Base-by-base conservation (phyloP, 73 alveolate species). In the Paramecium primaurelia region DNA sequence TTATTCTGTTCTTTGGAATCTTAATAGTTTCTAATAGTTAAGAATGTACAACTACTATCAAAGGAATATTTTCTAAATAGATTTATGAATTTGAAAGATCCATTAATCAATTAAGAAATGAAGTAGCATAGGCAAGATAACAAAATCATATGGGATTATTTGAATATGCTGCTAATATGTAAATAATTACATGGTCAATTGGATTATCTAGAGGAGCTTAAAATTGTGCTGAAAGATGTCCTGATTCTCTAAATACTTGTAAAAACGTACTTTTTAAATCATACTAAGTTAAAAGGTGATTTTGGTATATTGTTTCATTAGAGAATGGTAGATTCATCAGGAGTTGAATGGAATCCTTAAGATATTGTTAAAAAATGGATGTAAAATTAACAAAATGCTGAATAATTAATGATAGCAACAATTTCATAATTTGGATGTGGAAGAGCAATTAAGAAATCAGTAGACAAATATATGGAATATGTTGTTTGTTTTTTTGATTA, bases 161-260 rank as follows among this genome's bases (percentile, higher is more conserved):
- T 44, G 91, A 80, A 36, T 80, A 80, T 80, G 91, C 91, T 22
- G 91, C 91, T 44, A 80, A 80, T 49, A 80, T 80, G 91, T 20
- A 80, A 18, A 28, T 80, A 20, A 64, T 54, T 25, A 80, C 77
- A 4, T 80, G 91, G 91, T 40, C 91, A 38, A 47, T 26, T 22
- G 91, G 91, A n/a, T 32, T 80, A 16, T 59, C 91, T 12, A 45
- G 77, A 47, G 91, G 77, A 18, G 91, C 91, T 12, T 80, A 80
- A 80, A 80, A 80, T 80, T 80, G 91, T 49, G 91, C 91, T 45
- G 91, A 80, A 47, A 40, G 75, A 80, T 80, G 91, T 26, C 91
- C 91, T 10, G 91, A 80, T 80, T 20, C 58, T 44, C 26, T 44
- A 7, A 11, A 18, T 80, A 80, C 91, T 18, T 80, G 91, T 25